phyloP scores from a whole-genome alignment of 2,329 filamentous ascomycete species.

The Diatrype stigma region DNA sequence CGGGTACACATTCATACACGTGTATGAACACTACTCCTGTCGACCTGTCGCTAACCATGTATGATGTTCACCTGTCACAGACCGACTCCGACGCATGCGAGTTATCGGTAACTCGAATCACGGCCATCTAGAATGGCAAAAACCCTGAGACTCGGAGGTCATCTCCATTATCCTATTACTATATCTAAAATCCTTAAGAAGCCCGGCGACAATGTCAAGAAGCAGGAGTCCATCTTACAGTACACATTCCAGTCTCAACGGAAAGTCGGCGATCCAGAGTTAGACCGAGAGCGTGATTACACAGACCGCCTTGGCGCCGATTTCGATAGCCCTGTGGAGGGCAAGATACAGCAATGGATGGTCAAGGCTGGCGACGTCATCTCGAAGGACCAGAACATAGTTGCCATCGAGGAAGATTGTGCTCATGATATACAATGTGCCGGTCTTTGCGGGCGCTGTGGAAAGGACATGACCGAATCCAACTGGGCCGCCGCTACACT shows the following conservation, averaged over 20 bases:
- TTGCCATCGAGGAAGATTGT: slow-evolving; percentile 87
- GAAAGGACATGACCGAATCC: slow-evolving; percentile 91
- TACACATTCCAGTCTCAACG: slow-evolving; percentile 83
- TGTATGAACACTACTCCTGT: not conserved
- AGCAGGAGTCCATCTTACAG: slow-evolving; percentile 74
- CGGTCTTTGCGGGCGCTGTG: slow-evolving; percentile 86
- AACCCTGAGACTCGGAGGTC: slow-evolving; percentile 49
- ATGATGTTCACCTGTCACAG: not conserved
- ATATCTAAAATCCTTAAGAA: slow-evolving; percentile 79
- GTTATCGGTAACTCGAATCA: not conserved
- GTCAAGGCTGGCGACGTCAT: slow-evolving; percentile 65
- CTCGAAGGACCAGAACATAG: slow-evolving; percentile 51
- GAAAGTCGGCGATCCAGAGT: slow-evolving; percentile 64
- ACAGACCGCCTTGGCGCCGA: slow-evolving; percentile 67
- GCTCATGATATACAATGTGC: slow-evolving; percentile 87
- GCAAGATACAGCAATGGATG: slow-evolving; percentile 72
- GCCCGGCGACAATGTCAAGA: slow-evolving; percentile 69
- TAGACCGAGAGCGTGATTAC: slow-evolving; percentile 58
- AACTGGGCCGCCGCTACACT: slow-evolving; percentile 77
- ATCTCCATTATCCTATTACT: slow-evolving; percentile 88
- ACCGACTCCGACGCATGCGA: not conserved
- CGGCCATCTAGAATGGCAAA: slow-evolving; percentile 33
- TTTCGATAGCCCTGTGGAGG: slow-evolving; percentile 82
- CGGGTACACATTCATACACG: not conserved
- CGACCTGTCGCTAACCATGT: not conserved